A percentile compares a stretch with the other conserved stretches of the same genome.
These are phyloP conservation scores for Trichophyton equinum DNA, from an alignment of 2,329 filamentous ascomycete species.

Conservation along the genomic window DNA sequence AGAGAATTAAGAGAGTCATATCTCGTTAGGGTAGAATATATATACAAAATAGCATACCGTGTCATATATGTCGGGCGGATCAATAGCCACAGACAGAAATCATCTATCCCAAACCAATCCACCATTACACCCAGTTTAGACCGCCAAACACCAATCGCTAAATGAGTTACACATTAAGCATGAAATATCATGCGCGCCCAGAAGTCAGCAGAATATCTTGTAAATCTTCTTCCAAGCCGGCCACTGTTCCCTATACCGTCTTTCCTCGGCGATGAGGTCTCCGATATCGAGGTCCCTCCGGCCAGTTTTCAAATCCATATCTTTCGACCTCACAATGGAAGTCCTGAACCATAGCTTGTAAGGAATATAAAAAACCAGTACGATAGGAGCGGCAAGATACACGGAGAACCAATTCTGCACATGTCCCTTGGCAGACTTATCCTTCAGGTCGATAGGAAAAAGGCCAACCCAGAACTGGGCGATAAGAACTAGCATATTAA, in stretches of 20 bases:
- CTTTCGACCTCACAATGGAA: conserved; percentile 12
- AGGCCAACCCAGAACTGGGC: conserved; percentile 71
- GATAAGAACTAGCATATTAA: conserved; percentile 51
- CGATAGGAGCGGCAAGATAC: conserved; percentile 32
- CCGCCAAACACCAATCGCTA: neutral
- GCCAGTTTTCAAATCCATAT: conserved; percentile 18
- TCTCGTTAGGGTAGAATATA: neutral
- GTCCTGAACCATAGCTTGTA: conserved; percentile 19
- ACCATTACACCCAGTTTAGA: neutral
- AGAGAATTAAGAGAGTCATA: neutral
- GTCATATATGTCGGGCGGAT: neutral
- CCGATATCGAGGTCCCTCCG: conserved; percentile 38
- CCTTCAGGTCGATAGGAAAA: conserved; percentile 46
- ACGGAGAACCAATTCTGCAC: conserved; percentile 41
- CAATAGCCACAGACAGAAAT: neutral
- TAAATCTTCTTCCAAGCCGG: conserved; percentile 65
- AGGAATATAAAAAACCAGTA: conserved; percentile 25
- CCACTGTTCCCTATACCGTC: conserved; percentile 59
- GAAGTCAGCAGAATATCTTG: conserved; percentile 53
- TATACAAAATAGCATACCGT: neutral
- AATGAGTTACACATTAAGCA: neutral
- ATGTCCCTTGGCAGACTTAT: conserved; percentile 22
- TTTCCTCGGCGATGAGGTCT: conserved; percentile 65
- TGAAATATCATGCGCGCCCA: neutral
- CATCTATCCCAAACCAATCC: neutral